Conservation (phyloP, 305 asterid species). For the Coffea humblotiana region DNA sequence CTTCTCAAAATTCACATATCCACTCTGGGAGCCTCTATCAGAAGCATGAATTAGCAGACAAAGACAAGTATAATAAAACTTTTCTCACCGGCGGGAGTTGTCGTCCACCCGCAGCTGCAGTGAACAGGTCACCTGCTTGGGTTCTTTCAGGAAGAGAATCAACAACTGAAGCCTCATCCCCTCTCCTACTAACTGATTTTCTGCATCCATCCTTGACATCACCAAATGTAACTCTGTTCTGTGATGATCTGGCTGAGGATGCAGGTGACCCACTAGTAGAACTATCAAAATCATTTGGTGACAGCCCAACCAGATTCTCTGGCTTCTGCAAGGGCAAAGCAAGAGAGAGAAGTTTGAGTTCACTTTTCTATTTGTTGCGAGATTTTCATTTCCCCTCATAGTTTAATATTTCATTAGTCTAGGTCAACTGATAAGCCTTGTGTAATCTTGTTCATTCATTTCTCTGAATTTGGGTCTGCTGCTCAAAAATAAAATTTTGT, state of each 20-base stretch:
- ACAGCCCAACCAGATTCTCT: constrained; percentile 40
- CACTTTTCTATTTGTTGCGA: background rate
- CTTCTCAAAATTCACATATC: constrained; percentile 1
- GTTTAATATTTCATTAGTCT: background rate
- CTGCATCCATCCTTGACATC: constrained; percentile 58
- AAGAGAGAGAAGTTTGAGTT: background rate
- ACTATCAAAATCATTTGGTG: constrained; percentile 59
- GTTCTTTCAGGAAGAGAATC: constrained; percentile 59
- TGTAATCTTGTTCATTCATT: too few species aligned
- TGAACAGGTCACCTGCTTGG: constrained; percentile 85
- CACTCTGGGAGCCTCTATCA: background rate
- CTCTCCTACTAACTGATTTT: constrained; percentile 61
- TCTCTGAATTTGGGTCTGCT: too few species aligned
- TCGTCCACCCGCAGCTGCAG: constrained; percentile 57
- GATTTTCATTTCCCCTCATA: background rate
- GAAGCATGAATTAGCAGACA: background rate
- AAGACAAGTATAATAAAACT: background rate
- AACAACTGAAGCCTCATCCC: constrained; percentile 39
- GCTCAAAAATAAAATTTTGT: too few species aligned
- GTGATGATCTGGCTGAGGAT: constrained; percentile 61
- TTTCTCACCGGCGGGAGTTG: constrained; percentile 67
- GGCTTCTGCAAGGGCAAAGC: constrained; percentile 55
- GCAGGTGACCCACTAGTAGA: constrained; percentile 67
- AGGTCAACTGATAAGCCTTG: too few species aligned
- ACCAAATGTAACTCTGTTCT: constrained; percentile 44